These are phyloP conservation scores for Hyphopichia burtonii DNA, from an alignment of 1,139 yeast genomes.

Conservation along the genomic window DNA sequence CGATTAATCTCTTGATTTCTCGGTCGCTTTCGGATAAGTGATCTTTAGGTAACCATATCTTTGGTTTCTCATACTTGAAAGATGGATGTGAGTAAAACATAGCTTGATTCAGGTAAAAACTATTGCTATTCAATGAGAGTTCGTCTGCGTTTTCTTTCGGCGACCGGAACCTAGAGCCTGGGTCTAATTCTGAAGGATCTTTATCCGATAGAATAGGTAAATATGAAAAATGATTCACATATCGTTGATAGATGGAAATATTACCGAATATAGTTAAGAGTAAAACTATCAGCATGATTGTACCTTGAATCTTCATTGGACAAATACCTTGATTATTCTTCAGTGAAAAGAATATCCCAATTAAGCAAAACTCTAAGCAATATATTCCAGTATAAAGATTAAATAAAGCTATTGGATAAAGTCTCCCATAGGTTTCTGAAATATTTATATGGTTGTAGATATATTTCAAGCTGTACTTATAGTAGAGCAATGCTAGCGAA, in stretches of 20 bases:
- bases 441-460: conserved; percentile 47
- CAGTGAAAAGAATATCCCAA: conserved; percentile 70
- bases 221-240: conserved; percentile 24
- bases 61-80: conserved; percentile 33
- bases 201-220: conserved; percentile 28
- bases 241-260: conserved; percentile 29
- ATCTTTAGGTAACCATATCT: conserved; percentile 36
- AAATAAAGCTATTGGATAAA: conserved; percentile 71
- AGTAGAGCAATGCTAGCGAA: conserved; percentile 56
- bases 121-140: not conserved
- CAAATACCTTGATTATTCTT: conserved; percentile 38
- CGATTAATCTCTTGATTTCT: conserved; percentile 7
- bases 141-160: not conserved
- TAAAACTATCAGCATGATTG: conserved; percentile 45
- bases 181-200: not conserved
- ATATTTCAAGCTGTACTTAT: conserved; percentile 64
- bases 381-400: conserved; percentile 80
- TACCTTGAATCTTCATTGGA: conserved; percentile 40
- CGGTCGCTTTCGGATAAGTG: conserved; percentile 12
- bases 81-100: conserved; percentile 33
- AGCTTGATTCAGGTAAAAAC: conserved; percentile 16
- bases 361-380: conserved; percentile 71
- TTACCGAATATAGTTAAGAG: conserved; percentile 34
- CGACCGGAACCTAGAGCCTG: too few species aligned
- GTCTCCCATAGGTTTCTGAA: conserved; percentile 67